Base-by-base conservation (phyloP, 2,329 filamentous ascomycete species). In the Stachybotrys elegans region DNA sequence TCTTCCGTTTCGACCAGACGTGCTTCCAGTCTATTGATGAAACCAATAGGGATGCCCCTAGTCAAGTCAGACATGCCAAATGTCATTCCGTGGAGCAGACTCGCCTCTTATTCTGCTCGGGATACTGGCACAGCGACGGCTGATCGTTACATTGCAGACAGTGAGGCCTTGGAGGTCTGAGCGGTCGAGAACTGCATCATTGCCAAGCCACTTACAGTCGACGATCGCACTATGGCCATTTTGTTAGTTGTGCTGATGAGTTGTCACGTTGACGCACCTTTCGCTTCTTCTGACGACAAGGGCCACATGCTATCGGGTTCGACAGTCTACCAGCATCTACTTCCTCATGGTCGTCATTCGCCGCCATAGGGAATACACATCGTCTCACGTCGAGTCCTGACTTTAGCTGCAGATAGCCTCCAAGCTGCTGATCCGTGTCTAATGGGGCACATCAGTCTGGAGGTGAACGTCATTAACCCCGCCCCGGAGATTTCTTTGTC, bases 21-120 rank as follows among this genome's bases (percentile, higher is more conserved):
- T 3, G 60, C 57, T 42, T 70, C 68, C 4, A 70, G 40, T 16
- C 57, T 58, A 4, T 58, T 65, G 5, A 70, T 60, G 34, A 69
- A 70, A 0, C 68, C 68, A 11, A 61, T 54, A 0, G 61, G 68
- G 27, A 63, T 59, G 22, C 58, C 63, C 40, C 63, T 66, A 19
- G 6, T 29, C 11, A 19, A 0, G 7, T n/a, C 5, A 6, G 3
- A 11, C 49, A 22, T 56, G 37, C 9, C 20, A 29, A 3, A 12
- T 3, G 2, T 5, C 4, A 2, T 14, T 2, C 16, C 3, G 5
- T 32, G 48, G 14, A 38, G 22, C 2, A 49, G 53, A 64, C 31
- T 34, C n/a, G n/a, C 47, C 51, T 48, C 22, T 61, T 69, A 47
- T 54, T 68, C 17, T 61, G 54, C 22, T 63, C 60, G 4, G 61